These are phyloP conservation scores for Mucor indicus DNA, from an alignment of 371 early-diverging fungal genomes.

Conservation along the genomic window DNA sequence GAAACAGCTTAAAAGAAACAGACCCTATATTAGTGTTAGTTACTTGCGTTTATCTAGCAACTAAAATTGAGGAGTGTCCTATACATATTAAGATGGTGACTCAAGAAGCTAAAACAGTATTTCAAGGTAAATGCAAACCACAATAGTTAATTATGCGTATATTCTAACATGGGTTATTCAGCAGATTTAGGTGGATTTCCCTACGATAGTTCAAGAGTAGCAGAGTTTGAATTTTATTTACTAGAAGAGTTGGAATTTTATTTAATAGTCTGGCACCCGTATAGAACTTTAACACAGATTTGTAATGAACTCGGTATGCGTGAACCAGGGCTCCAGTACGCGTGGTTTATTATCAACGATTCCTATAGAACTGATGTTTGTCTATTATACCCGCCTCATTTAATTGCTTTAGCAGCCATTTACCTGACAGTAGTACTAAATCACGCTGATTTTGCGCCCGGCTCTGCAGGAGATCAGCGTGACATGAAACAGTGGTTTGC, in stretches of 20 bases:
- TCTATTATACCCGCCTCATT: constrained; percentile 84
- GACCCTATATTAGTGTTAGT: constrained; percentile 78
- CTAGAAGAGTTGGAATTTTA: constrained; percentile 87
- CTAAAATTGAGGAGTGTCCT: constrained; percentile 89
- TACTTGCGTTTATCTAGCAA: constrained; percentile 84
- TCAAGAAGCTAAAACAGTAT: constrained; percentile 63
- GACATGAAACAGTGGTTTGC: constrained; percentile 78
- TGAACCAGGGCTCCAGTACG: constrained; percentile 65
- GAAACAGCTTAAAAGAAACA: constrained; percentile 66
- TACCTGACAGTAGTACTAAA: constrained; percentile 71
- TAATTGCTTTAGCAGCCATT: constrained; percentile 81
- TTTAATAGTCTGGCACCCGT: constrained; percentile 85
- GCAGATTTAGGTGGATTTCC: constrained; percentile 58
- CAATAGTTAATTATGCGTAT: background rate
- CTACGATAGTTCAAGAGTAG: constrained; percentile 75
- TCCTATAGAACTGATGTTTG: constrained; percentile 76
- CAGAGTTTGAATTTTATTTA: constrained; percentile 89
- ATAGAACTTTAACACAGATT: constrained; percentile 68
- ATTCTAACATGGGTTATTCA: background rate
- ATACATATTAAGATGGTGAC: constrained; percentile 78
- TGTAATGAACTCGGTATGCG: constrained; percentile 57
- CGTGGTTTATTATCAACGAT: constrained; percentile 85
- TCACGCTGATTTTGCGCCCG: constrained; percentile 45
- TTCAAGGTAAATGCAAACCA: constrained; percentile 46
- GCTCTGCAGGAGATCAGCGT: constrained; percentile 40